phyloP scores from a whole-genome alignment of 1,284 basidiomycete genomes.

The Microbotryum lychnidis-dioicae region DNA sequence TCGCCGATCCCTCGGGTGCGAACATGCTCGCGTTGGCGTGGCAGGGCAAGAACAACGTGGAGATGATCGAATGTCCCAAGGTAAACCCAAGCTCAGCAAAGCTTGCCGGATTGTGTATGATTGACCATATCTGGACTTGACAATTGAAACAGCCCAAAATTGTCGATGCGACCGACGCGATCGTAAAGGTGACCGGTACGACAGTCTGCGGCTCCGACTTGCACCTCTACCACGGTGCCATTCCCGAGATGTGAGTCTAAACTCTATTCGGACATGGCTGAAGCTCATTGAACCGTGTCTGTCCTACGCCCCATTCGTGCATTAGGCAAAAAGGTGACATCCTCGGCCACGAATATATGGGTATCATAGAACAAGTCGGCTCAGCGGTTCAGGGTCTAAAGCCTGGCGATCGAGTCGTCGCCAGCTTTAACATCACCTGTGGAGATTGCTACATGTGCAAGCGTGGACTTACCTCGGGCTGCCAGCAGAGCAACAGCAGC shows the following conservation, averaged over 20 bases:
- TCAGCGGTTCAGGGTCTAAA: constrained; percentile 56
- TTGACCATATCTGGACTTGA: constrained; percentile 46
- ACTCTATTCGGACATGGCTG: no score
- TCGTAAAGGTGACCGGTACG: constrained; percentile 59
- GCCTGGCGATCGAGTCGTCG: constrained; percentile 69
- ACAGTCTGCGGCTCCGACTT: constrained; percentile 62
- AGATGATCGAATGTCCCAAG: constrained; percentile 22
- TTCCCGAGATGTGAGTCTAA: constrained; percentile 51
- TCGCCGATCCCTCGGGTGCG: constrained; percentile 23
- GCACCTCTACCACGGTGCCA: constrained; percentile 57
- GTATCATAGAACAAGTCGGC: constrained; percentile 57
- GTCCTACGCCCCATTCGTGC: no score
- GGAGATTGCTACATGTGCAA: constrained; percentile 65
- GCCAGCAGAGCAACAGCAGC: constrained; percentile 61
- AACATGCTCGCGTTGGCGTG: constrained; percentile 54
- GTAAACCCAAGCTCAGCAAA: neutral
- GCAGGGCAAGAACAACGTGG: constrained; percentile 52
- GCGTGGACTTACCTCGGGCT: constrained; percentile 62
- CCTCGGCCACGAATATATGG: constrained; percentile 56
- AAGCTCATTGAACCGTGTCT: no score
- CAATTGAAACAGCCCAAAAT: constrained; percentile 54
- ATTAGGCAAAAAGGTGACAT: constrained; percentile 40
- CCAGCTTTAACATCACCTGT: constrained; percentile 65
- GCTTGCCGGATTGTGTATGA: constrained; percentile 33
- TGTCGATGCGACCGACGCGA: constrained; percentile 56